A percentile compares a stretch with the other conserved stretches of the same genome.
Evolutionary conservation across 2,329 filamentous ascomycete genomes (phyloP).

Genomic region (Aspergillus sp.): DNA sequence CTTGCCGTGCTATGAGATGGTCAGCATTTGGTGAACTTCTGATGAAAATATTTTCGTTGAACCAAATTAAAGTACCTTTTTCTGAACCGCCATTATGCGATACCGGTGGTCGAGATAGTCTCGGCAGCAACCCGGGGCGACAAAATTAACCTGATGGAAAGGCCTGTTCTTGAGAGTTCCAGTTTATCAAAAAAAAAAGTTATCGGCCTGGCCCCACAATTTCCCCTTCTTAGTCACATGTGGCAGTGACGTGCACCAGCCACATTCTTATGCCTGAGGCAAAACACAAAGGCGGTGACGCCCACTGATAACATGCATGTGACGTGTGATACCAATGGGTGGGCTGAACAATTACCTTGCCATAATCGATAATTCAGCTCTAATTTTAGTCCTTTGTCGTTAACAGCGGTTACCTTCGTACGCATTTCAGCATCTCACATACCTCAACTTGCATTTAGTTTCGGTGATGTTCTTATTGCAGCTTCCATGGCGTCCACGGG

Average conservation of each 20-base stretch:
- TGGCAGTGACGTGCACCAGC: constrained; percentile 18
- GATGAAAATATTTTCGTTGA: neutral
- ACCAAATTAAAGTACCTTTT: constrained; percentile 61
- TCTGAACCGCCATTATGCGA: constrained; percentile 82
- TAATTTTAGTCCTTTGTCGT: neutral
- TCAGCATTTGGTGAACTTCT: constrained; percentile 27
- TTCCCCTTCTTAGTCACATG: constrained; percentile 14
- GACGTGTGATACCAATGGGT: constrained; percentile 32
- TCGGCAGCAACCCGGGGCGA: constrained; percentile 22
- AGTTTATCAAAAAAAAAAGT: constrained; percentile 20
- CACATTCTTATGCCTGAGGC: constrained; percentile 23
- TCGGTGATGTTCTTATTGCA: constrained; percentile 35
- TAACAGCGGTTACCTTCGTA: neutral
- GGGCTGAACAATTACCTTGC: constrained; percentile 1
- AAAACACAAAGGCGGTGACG: constrained; percentile 18
- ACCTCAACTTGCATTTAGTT: neutral
- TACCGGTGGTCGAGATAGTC: constrained; percentile 23
- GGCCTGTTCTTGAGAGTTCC: constrained; percentile 2
- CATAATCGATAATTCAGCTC: neutral
- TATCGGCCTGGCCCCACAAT: constrained; percentile 22
- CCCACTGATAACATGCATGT: constrained; percentile 29
- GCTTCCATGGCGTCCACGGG: constrained; percentile 40
- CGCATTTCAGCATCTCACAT: neutral
- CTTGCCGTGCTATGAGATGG: constrained; percentile 70
- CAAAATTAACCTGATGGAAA: constrained; percentile 13